A percentile compares a stretch with the other conserved stretches of the same genome.
Evolutionary conservation across 2,329 filamentous ascomycete genomes (phyloP).

Genomic region (Aureobasidium lini): DNA sequence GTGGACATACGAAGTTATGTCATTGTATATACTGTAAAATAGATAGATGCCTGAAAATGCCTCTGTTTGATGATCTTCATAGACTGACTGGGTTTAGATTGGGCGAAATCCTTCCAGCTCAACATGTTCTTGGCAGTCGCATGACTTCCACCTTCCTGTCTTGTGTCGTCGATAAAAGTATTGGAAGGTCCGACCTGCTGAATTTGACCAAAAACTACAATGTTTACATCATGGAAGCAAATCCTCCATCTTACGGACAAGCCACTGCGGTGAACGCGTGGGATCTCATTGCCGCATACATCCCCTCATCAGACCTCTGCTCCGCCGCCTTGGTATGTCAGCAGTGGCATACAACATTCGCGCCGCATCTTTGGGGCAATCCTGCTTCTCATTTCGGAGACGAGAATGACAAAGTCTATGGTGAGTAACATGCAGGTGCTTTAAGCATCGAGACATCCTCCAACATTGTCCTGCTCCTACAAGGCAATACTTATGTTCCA

Average conservation of each 20-base stretch:
- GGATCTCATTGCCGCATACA: constrained; percentile 49
- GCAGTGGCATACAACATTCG: constrained; percentile 52
- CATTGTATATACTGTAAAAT: constrained; percentile 11
- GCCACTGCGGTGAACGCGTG: constrained; percentile 49
- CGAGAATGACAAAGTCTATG: constrained; percentile 54
- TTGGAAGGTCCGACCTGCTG: background rate
- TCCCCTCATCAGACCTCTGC: constrained; percentile 50
- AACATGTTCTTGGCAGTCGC: background rate
- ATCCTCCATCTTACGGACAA: constrained; percentile 53
- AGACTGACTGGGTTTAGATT: background rate
- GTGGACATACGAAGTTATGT: background rate
- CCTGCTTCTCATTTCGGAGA: constrained; percentile 55
- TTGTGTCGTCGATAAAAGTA: background rate
- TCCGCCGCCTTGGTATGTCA: constrained; percentile 49
- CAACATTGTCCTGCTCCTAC: background rate
- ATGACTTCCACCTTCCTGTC: background rate
- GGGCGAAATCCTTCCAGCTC: background rate
- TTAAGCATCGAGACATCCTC: background rate
- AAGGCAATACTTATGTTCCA: background rate
- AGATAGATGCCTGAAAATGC: background rate
- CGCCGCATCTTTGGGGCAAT: constrained; percentile 54
- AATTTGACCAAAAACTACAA: background rate
- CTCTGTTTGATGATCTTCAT: background rate
- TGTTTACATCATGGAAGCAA: constrained; percentile 42
- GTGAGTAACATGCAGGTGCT: constrained; percentile 21